Evolutionary conservation across 2,329 filamentous ascomycete genomes (phyloP).

Genomic region (Aspergillus ochraceoroseus): DNA sequence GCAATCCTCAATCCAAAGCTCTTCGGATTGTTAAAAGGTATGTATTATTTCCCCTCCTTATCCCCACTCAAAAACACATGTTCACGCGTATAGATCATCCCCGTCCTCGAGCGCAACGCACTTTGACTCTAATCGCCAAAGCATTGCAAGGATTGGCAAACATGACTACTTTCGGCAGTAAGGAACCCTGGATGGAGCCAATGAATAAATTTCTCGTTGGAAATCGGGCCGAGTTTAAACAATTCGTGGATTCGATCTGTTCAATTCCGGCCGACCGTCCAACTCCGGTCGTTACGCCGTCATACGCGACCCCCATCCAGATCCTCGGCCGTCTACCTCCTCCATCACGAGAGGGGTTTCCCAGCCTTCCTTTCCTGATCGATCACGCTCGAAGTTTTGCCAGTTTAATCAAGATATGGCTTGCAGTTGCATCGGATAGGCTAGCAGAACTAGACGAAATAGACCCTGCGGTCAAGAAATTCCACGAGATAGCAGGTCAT

Average conservation of each 20-base stretch:
- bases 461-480: conserved; percentile 38
- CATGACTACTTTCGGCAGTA: conserved; percentile 83
- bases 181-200: conserved; percentile 98
- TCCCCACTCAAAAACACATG: conserved; percentile 8
- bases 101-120: conserved; percentile 74
- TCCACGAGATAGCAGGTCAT: conserved; percentile 43
- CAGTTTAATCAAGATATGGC: conserved; percentile 63
- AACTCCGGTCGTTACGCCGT: conserved; percentile 65
- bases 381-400: conserved; percentile 84
- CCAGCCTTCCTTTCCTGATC: conserved; percentile 85
- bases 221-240: conserved; percentile 74
- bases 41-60: background rate
- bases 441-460: conserved; percentile 39
- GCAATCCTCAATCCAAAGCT: conserved; percentile 94
- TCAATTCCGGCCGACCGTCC: conserved; percentile 68
- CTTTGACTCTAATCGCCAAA: conserved; percentile 87
- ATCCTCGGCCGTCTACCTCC: conserved; percentile 78
- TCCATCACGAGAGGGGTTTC: conserved; percentile 83
- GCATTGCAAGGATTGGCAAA: conserved; percentile 87
- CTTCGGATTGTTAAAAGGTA: conserved; percentile 74
- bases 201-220: conserved; percentile 84
- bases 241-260: conserved; percentile 82
- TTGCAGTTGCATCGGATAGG: conserved; percentile 39
- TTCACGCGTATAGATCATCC: conserved; percentile 62
- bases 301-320: conserved; percentile 87